These are phyloP conservation scores for Fusarium compactum DNA, from an alignment of 2,329 filamentous ascomycete genomes.

Conservation along the genomic window DNA sequence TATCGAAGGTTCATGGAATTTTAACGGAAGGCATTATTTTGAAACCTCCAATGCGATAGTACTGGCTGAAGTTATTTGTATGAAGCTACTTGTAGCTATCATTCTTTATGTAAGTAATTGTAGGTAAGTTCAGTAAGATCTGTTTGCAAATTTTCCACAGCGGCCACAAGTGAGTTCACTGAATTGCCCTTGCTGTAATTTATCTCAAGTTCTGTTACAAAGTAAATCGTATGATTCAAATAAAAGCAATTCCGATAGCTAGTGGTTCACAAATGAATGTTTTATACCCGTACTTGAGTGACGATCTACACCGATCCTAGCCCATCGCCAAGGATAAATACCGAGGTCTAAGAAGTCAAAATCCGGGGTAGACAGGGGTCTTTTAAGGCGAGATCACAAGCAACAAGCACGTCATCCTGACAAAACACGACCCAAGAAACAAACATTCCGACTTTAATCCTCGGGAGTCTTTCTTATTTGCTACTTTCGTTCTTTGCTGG, in stretches of 20 bases:
- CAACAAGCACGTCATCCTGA: conserved; percentile 41
- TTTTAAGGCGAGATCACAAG: conserved; percentile 33
- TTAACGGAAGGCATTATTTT: not conserved
- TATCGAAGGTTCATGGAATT: not conserved
- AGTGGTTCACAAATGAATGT: not conserved
- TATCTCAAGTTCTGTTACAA: not conserved
- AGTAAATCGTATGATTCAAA: not conserved
- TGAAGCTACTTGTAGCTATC: not conserved
- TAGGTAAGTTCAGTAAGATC: too few species aligned
- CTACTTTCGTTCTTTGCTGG: not conserved
- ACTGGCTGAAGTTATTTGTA: not conserved
- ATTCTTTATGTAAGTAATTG: not conserved
- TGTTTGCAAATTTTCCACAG: too few species aligned
- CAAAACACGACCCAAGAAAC: not conserved
- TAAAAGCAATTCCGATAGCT: accelerated
- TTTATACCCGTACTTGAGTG: not conserved
- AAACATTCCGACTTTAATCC: conserved; percentile 6
- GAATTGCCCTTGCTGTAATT: not conserved
- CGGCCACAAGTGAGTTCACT: too few species aligned
- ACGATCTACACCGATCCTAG: conserved; percentile 5
- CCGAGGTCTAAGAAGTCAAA: conserved; percentile 10
- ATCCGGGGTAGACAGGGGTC: conserved; percentile 36
- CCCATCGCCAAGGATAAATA: conserved; percentile 1
- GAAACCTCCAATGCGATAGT: not conserved
- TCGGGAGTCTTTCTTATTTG: conserved; percentile 11